These are phyloP conservation scores for Fusarium avenaceum DNA, from an alignment of 2,329 filamentous ascomycete species.

Conservation along the genomic window DNA sequence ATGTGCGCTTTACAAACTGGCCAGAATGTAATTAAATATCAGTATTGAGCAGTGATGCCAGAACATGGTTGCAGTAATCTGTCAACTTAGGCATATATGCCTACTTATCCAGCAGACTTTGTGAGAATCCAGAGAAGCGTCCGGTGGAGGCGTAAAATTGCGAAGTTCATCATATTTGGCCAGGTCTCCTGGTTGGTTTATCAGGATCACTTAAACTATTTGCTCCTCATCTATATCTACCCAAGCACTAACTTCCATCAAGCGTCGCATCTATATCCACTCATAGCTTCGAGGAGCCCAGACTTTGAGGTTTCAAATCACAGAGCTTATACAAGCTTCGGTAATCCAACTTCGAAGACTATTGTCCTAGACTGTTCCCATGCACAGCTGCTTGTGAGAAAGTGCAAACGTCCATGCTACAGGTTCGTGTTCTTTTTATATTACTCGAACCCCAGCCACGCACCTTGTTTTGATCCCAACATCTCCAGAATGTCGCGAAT, in stretches of 20 bases:
- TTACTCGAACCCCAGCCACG: conserved; percentile 32
- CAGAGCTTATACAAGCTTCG: not conserved
- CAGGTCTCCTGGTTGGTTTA: not conserved
- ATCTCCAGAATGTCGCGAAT: conserved; percentile 40
- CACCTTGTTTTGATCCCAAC: conserved; percentile 41
- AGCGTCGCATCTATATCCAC: conserved; percentile 15
- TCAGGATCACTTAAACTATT: conserved; percentile 4
- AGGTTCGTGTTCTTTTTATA: conserved; percentile 37
- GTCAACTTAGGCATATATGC: no score
- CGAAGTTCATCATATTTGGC: not conserved
- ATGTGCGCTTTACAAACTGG: no score
- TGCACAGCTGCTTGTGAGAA: not conserved
- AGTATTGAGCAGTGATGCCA: no score
- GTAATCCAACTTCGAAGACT: not conserved
- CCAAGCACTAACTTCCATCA: conserved; percentile 3
- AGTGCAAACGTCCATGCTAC: conserved; percentile 24
- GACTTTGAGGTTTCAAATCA: conserved; percentile 9
- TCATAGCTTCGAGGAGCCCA: not conserved
- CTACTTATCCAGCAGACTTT: no score
- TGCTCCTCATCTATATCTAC: conserved; percentile 32
- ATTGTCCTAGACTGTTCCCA: conserved; percentile 1
- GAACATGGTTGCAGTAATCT: no score
- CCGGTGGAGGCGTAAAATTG: not conserved
- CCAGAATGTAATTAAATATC: no score
- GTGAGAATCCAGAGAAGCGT: no score